A percentile compares a stretch with the other conserved stretches of the same genome.
Conservation (phyloP, 2,329 filamentous ascomycete species). For the Lecanicillium sp. region DNA sequence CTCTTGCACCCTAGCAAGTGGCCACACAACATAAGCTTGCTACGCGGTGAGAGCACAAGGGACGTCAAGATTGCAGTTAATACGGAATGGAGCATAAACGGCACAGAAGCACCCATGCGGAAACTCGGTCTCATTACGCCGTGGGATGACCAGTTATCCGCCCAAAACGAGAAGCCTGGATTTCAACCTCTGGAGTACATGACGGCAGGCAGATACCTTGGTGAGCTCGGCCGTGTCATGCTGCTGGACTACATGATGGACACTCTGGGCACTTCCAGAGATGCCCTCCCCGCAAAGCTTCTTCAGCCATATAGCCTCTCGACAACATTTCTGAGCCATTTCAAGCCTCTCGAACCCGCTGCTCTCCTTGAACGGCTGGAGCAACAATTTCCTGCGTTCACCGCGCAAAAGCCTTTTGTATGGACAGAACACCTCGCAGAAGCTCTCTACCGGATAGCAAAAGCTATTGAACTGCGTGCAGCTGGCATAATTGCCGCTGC, state of each 20-base stretch:
- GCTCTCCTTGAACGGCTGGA: conserved; percentile 38
- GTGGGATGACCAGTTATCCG: conserved; percentile 64
- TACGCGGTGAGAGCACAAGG: conserved; percentile 34
- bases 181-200: conserved; percentile 83
- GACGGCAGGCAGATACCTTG: conserved; percentile 70
- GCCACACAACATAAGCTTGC: conserved; percentile 37
- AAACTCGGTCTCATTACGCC: conserved; percentile 55
- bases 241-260: conserved; percentile 55
- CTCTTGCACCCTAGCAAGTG: conserved; percentile 57
- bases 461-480: conserved; percentile 62
- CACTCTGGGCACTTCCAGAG: conserved; percentile 27
- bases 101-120: conserved; percentile 58
- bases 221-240: conserved; percentile 65
- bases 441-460: conserved; percentile 57
- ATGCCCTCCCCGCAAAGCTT: conserved; percentile 46
- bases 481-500: conserved; percentile 68
- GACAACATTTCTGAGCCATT: conserved; percentile 65
- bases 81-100: conserved; percentile 77
- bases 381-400: conserved; percentile 41
- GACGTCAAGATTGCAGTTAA: conserved; percentile 68
- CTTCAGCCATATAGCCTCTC: conserved; percentile 53
- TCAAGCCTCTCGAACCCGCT: conserved; percentile 43
- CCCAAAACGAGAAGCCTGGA: conserved; percentile 58
- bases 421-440: conserved; percentile 57
- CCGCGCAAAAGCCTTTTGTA: conserved; percentile 37